Base-by-base conservation (phyloP, 495 filamentous ascomycete genomes). In the Hypomontagnella submonticulosa region DNA sequence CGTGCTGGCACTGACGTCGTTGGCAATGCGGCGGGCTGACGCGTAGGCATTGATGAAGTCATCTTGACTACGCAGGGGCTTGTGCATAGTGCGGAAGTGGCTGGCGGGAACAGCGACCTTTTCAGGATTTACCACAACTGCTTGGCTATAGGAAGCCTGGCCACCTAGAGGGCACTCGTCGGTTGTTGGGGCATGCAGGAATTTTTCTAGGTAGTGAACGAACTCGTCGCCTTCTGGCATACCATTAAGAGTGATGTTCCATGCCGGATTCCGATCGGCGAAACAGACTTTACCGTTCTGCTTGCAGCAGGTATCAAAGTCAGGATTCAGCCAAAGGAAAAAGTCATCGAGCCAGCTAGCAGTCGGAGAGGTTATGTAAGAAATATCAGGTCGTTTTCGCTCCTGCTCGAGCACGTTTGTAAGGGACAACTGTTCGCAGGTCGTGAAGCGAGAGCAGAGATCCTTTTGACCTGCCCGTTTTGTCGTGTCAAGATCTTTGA, bases 311-410 rank as follows among this genome's bases (percentile, higher is more conserved):
- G 84, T 80, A 46, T 91, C 88, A 54, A 93, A 89, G 11, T 82
- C 80, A 0, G 96, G 96, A 66, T 97, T 95, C 11, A 98, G 81
- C 96, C 96, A 99, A 62, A 90, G 86, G 77, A 98, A 91, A 76
- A 91, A 97, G 71, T 99, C 95, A 73, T 99, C 95, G 27, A 99
- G 82, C 95, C 95, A 99, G 73, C 91, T 97, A 15, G 95, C 95
- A 4, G 93, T 88, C 0, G 93, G 87, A n/a, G 92, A 89, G n/a
- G 91, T 81, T 61, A 99, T 90, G 75, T 96, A 97, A 2, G 93
- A 97, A 4, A 92, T 83, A n/a, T 94, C 84, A 0, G 92, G 83
- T 12, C 96, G 85, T 76, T 97, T 98, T 3, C 94, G 87, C 77
- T 99, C 95, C 73, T 91, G 89, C 69, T 98, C 95, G 5, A 99